Conservation (phyloP, 805 yeast genomes). For the Ogataea philodendri region DNA sequence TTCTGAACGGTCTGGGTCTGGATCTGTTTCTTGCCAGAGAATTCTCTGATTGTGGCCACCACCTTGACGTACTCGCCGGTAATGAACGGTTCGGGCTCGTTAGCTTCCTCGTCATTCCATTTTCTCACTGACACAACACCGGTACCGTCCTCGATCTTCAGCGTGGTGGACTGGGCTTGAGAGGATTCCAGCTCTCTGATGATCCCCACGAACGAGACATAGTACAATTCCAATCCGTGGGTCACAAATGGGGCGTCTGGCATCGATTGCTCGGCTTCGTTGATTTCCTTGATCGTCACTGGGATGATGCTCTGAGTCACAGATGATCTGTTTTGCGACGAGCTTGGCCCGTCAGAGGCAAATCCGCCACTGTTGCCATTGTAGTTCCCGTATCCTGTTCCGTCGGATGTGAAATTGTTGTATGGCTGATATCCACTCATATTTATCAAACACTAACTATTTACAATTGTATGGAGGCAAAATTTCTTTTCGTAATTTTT, state of each 20-base stretch:
- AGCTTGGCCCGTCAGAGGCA: slow-evolving; percentile 22
- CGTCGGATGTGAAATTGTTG: slow-evolving; percentile 34
- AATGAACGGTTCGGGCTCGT: slow-evolving; percentile 27
- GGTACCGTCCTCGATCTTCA: slow-evolving; percentile 78
- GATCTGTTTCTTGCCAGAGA: slow-evolving; percentile 60
- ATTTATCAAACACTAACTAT: slow-evolving; percentile 4
- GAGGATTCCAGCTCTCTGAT: slow-evolving; percentile 60
- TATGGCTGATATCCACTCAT: slow-evolving; percentile 39
- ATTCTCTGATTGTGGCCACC: slow-evolving; percentile 54
- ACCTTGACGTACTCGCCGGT: slow-evolving; percentile 62
- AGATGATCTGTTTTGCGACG: slow-evolving; percentile 28
- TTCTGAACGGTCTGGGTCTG: slow-evolving; percentile 61
- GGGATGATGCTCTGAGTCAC: slow-evolving; percentile 48
- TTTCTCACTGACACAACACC: slow-evolving; percentile 62
- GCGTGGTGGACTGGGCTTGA: slow-evolving; percentile 50
- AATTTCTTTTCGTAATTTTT: slow-evolving; percentile 7
- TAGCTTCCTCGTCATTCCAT: slow-evolving; percentile 52
- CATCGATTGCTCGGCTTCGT: slow-evolving; percentile 56
- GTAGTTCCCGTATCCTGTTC: slow-evolving; percentile 38
- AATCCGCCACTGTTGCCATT: slow-evolving; percentile 33
- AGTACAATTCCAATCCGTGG: slow-evolving; percentile 58
- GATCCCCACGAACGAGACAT: slow-evolving; percentile 67
- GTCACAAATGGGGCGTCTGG: slow-evolving; percentile 68
- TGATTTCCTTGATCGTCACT: slow-evolving; percentile 71
- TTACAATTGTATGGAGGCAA: slow-evolving; percentile 10